These are phyloP conservation scores for Hapsidospora chrysogenum DNA, from an alignment of 495 filamentous ascomycete genomes.

Conservation along the genomic window DNA sequence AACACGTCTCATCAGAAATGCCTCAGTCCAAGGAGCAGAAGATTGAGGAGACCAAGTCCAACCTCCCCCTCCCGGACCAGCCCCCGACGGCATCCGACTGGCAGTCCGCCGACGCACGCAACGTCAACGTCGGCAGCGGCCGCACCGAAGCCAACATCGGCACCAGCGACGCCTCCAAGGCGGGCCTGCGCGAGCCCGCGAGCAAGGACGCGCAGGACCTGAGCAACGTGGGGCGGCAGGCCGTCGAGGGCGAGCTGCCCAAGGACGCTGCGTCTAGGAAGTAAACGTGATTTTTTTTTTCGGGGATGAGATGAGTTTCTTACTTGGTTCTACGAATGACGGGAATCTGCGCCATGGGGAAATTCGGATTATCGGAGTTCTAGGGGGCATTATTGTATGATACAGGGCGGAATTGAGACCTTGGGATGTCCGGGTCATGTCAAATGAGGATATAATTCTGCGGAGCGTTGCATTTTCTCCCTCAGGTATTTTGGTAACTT, in stretches of 20 bases:
- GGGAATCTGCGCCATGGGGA: too few species aligned
- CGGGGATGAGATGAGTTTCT: too few species aligned
- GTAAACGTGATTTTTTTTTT: too few species aligned
- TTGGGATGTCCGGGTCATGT: too few species aligned
- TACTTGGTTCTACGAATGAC: too few species aligned
- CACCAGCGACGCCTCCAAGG: conserved; percentile 26
- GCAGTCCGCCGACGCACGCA: conserved; percentile 51
- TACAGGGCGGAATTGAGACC: too few species aligned
- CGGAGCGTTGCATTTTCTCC: too few species aligned
- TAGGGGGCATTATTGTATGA: neutral
- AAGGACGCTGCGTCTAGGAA: conserved; percentile 34
- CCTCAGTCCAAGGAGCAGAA: conserved; percentile 37
- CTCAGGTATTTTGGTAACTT: too few species aligned
- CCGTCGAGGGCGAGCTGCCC: conserved; percentile 26
- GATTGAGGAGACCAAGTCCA: conserved; percentile 47
- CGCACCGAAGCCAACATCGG: conserved; percentile 34
- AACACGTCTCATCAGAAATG: too few species aligned
- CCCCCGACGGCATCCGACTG: conserved; percentile 56
- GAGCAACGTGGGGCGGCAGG: conserved; percentile 36
- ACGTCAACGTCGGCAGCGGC: conserved; percentile 51
- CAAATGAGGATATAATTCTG: too few species aligned
- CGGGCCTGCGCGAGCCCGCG: conserved; percentile 44
- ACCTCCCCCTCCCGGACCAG: conserved; percentile 65
- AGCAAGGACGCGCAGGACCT: conserved; percentile 35
- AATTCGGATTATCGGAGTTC: too few species aligned